Conservation (phyloP, 164 flowering plant genomes). For the Kalanchoe fedtschenkoi region DNA sequence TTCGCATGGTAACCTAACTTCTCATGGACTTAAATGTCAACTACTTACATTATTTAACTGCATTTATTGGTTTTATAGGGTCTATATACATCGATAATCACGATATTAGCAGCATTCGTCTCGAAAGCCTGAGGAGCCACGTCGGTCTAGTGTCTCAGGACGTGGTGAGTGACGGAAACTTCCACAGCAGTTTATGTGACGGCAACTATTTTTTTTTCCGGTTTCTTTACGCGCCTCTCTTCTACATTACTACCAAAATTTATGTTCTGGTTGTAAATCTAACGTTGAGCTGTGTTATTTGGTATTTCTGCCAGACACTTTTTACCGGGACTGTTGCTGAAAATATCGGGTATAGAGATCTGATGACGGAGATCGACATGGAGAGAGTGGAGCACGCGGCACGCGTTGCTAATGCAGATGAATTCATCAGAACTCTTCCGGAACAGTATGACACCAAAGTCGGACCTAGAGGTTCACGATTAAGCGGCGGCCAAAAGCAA, state of each 20-base stretch:
- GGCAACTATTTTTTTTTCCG: too few species aligned
- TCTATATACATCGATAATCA: constrained; percentile 49
- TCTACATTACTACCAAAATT: neutral
- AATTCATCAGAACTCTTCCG: constrained; percentile 64
- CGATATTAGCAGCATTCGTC: constrained; percentile 33
- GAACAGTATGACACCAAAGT: constrained; percentile 57
- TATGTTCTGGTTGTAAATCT: neutral
- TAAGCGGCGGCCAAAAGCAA: constrained; percentile 99
- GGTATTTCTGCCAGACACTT: constrained; percentile 41
- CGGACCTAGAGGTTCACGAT: constrained; percentile 78
- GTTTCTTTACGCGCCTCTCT: neutral
- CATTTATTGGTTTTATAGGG: constrained; percentile 38
- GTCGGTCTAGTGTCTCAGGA: constrained; percentile 91
- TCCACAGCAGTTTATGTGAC: neutral
- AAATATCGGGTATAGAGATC: constrained; percentile 88
- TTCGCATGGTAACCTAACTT: constrained; percentile 31
- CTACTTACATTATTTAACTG: neutral
- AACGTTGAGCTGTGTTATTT: neutral
- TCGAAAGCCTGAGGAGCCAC: constrained; percentile 72
- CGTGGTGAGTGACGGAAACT: constrained; percentile 43
- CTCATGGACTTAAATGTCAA: constrained; percentile 1
- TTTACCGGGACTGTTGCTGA: constrained; percentile 94
- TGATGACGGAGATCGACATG: constrained; percentile 58
- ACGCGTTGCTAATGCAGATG: constrained; percentile 79
- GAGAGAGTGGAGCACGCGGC: constrained; percentile 65